Evolutionary conservation across 305 asterid genomes (phyloP).

Genomic region (Solanum hybrid): DNA sequence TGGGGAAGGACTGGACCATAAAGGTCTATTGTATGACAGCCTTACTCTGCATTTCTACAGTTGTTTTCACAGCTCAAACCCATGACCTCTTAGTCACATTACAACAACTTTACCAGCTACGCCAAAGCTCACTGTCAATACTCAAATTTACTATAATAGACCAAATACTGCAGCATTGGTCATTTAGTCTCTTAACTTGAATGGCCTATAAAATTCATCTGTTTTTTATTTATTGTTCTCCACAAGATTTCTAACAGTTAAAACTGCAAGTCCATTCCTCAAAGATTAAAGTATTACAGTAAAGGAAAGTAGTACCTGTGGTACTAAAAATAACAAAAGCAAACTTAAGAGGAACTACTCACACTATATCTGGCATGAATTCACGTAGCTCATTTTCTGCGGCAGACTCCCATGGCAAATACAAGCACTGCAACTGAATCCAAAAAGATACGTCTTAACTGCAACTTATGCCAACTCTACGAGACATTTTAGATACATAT

Average conservation of each 20-base stretch:
- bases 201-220: neutral
- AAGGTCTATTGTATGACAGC: neutral
- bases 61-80: neutral
- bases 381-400: slow-evolving; percentile 41
- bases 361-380: slow-evolving; percentile 68
- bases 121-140: neutral
- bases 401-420: slow-evolving; percentile 84
- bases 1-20: neutral
- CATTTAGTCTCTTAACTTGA: neutral
- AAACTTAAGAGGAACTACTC: slow-evolving; percentile 10
- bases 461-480: neutral
- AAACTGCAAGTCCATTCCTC: neutral
- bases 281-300: neutral
- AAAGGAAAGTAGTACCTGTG: neutral
- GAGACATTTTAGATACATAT: neutral
- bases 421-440: slow-evolving; percentile 52
- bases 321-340: neutral
- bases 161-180: neutral
- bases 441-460: slow-evolving; percentile 6
- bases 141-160: neutral
- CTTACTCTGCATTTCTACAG: neutral
- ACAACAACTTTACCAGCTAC: neutral
- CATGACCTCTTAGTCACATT: neutral
- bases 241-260: neutral
- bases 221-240: neutral